Conservation (phyloP, 345 rosid species). For the Eucalyptus urophylla region DNA sequence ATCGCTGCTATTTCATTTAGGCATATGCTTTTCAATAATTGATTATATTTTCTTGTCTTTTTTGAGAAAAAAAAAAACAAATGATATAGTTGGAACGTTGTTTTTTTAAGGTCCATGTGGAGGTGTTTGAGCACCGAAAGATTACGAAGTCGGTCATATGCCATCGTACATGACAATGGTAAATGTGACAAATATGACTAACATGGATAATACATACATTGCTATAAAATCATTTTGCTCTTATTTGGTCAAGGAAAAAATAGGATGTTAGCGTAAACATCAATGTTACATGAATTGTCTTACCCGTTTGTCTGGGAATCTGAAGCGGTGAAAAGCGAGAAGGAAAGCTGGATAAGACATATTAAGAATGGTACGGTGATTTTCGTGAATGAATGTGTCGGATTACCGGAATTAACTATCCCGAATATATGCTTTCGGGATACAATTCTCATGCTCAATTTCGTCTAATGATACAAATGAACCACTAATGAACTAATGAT, state of each 20-base stretch:
- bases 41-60: not conserved
- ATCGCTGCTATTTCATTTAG: not conserved
- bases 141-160: not conserved
- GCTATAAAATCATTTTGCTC: not conserved
- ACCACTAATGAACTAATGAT: not conserved
- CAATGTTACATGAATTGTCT: not conserved
- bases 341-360: rapidly evolving
- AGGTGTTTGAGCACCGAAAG: not conserved
- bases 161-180: not conserved
- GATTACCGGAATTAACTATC: rapidly evolving
- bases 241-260: rapidly evolving
- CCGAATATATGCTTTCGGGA: not conserved
- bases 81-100: not conserved
- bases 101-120: not conserved
- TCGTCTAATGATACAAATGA: not conserved
- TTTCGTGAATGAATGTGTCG: not conserved
- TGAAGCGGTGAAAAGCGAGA: not conserved
- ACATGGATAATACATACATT: rapidly evolving
- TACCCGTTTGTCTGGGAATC: rapidly evolving
- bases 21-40: not conserved
- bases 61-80: not conserved
- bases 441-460: not conserved
- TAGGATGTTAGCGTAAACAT: rapidly evolving
- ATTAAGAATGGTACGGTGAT: rapidly evolving
- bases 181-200: not conserved